Evolutionary conservation across 2,329 filamentous ascomycete genomes (phyloP), one percentile per base, ranked within the genome.

Genomic region (Passalora sequoiae): DNA sequence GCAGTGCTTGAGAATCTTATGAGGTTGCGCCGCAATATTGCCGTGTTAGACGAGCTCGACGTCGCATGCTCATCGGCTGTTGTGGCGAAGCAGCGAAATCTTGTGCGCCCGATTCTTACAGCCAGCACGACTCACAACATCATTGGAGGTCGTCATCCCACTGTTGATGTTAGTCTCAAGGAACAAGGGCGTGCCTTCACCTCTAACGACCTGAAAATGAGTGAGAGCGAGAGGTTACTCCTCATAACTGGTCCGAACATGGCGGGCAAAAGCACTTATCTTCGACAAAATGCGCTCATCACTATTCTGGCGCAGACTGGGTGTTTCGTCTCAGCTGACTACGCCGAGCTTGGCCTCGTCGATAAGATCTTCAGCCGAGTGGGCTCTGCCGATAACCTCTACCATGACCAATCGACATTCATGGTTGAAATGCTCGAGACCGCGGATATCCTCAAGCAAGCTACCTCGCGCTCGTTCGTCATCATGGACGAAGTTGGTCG

Each of bases 401-500:
- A 86, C 69, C 80, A 81, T 38, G 86, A 95, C 69, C 89, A 97
- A 66, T 95, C 88, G 40, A 98, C 94, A 0, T 98, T 98, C 67
- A 97, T 98, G 92, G 88, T 97, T 1, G 92, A 98, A 69, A 98
- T 98, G 92, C 76, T 96, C 2, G 92, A 98, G 68, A 95, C 92
- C 15, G 89, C 91, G 1, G 77, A 84, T 19, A 98, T 98, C 40
- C 75, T 98, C 40, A 86, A 84, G 48, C 76, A 86, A 54, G 91
- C 92, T 0, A 97, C 91, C 1, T 69, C 81, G 1, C 77, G 83
- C 17, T 92, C 85, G 0, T 94, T 98, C 58, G 91, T 75, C 48
- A 91, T 98, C 64, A 97, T 98, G 91, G 92, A 98, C 64, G 92
- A 98, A 70, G 86, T 98, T 27, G 92, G 92, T 1, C 77, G 92